Evolutionary conservation across 2,329 filamentous ascomycete genomes (phyloP), one percentile per base, ranked within the genome.

Genomic region (Penicillium sp.): DNA sequence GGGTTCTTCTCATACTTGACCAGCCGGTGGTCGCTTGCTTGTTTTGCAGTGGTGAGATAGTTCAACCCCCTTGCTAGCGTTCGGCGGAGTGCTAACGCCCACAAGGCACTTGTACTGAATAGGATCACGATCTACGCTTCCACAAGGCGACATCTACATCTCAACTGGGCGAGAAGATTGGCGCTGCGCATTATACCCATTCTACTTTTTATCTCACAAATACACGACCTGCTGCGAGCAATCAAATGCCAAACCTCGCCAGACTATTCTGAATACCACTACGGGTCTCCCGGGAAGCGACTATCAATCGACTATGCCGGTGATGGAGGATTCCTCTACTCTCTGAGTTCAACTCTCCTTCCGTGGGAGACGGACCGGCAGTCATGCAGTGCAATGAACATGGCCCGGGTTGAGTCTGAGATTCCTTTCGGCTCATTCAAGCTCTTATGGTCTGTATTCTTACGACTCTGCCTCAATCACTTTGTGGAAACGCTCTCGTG

Each of bases 61-160:
- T 15, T 15, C 51, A 17, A 30, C 21, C 47, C n/a, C 51, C 44
- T 19, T 17, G 19, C 45, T 31, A 5, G 30, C 19, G 19, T 38
- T 38, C 35, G n/a, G 13, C 3, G 19, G 35, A 31, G 29, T 50
- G 21, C 62, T 64, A 56, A 58, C 41, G 30, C 46, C 46, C 23
- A 45, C 13, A 11, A 89, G 86, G 92, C 92, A 23, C 86, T 98
- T 62, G 81, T 97, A 61, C 83, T 98, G 26, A 98, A 98, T 75
- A 88, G 95, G 61, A 96, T 95, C 7, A 90, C 93, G 62, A 95
- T 98, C 69, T 98, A 97, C 77, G 94, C 93, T 47, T 94, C 93
- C 0, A 94, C 92, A 15, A 85, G 95, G 64, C 86, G 93, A 57
- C 88, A 91, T 57, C 82, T 97, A n/a, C 85, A 86, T 9, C 83